These are phyloP conservation scores for Cantharellus anzutake DNA, from an alignment of 768 basidiomycete species.

Conservation along the genomic window DNA sequence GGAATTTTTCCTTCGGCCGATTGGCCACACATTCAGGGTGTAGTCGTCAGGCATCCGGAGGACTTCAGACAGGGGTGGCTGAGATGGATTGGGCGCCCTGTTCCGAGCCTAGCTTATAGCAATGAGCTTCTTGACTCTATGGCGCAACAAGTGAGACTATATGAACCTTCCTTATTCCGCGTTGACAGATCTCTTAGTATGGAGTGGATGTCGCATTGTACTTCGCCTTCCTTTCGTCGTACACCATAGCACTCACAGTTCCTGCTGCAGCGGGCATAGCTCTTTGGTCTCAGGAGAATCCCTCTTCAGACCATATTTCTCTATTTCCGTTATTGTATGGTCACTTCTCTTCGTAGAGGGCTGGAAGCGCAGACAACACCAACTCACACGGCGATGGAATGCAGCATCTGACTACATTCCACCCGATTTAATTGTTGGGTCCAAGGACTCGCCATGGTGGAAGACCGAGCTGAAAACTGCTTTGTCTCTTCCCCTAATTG, in stretches of 20 bases:
- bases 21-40: background rate
- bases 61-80: background rate
- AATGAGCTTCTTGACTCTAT: background rate
- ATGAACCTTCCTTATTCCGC: background rate
- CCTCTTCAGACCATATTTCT: background rate
- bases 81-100: background rate
- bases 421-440: background rate
- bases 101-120: background rate
- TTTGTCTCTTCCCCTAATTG: background rate
- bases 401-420: background rate
- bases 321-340: background rate
- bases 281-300: background rate
- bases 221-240: background rate
- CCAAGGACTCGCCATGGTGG: background rate
- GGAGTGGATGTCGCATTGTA: background rate
- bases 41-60: background rate
- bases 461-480: background rate
- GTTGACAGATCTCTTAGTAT: background rate
- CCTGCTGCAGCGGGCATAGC: background rate
- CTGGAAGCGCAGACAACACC: background rate
- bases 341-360: background rate
- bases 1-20: background rate
- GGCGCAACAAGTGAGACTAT: background rate
- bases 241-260: background rate
- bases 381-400: background rate